phyloP scores from a whole-genome alignment of 495 filamentous ascomycete species.

The Aspergillus nidulans region DNA sequence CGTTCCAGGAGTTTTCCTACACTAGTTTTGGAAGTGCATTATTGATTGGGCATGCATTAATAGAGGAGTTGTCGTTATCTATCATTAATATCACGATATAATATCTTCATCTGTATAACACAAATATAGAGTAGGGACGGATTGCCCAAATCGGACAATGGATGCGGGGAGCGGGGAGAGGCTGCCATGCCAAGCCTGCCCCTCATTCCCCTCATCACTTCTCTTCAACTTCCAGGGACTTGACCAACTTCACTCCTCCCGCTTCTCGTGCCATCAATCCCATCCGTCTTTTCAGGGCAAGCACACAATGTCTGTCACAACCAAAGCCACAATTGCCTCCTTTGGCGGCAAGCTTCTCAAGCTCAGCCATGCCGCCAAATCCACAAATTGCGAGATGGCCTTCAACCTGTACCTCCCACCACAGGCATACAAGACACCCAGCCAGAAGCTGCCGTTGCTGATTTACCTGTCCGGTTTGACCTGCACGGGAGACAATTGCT shows the following conservation, averaged over 20 bases:
- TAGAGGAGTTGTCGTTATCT: conserved; percentile 1
- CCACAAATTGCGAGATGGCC: conserved; percentile 60
- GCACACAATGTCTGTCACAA: conserved; percentile 82
- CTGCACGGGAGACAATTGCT: conserved; percentile 92
- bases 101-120: background rate
- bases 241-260: background rate
- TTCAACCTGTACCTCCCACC: conserved; percentile 67
- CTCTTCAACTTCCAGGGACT: conserved; percentile 14
- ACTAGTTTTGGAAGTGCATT: conserved; percentile 21
- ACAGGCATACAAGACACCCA: conserved; percentile 35
- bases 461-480: conserved; percentile 93
- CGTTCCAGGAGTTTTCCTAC: conserved; percentile 75
- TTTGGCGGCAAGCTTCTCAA: conserved; percentile 96
- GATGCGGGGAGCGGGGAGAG: conserved; percentile 7
- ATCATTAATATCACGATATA: background rate
- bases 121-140: background rate
- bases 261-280: background rate
- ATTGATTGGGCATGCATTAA: background rate
- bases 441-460: conserved; percentile 72
- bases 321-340: conserved; percentile 81
- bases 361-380: conserved; percentile 73
- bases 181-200: conserved; percentile 4
- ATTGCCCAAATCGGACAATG: conserved; percentile 9
- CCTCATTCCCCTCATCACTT: conserved; percentile 20
- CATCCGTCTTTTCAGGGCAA: conserved; percentile 2